A percentile compares a stretch with the other conserved stretches of the same genome.
phyloP scores from a whole-genome alignment of 1,284 basidiomycete species.

The Ustilago hordei region DNA sequence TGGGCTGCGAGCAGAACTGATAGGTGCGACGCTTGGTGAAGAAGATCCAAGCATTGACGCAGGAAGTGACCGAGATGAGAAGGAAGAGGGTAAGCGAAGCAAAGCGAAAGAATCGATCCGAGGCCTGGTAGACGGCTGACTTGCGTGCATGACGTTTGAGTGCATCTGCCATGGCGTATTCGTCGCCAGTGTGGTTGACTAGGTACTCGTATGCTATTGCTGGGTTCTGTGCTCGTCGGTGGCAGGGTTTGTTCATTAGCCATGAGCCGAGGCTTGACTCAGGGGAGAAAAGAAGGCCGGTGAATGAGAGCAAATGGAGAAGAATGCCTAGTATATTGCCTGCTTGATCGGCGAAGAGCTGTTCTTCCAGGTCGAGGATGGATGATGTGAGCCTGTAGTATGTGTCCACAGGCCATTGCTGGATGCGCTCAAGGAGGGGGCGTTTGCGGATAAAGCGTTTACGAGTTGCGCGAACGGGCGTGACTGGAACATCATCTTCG shows the following conservation, averaged over 20 bases:
- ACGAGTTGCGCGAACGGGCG: constrained; percentile 4
- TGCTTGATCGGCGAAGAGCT: constrained; percentile 40
- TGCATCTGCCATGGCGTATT: constrained; percentile 49
- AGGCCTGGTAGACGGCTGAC: constrained; percentile 32
- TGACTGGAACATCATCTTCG: not conserved
- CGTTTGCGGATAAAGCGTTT: constrained; percentile 39
- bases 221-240: constrained; percentile 42
- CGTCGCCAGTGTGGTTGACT: constrained; percentile 44
- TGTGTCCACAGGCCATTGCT: constrained; percentile 41
- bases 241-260: constrained; percentile 44
- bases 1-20: constrained; percentile 45
- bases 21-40: constrained; percentile 50
- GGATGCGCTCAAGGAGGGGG: constrained; percentile 37
- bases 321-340: constrained; percentile 46
- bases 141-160: constrained; percentile 41
- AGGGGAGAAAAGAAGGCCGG: constrained; percentile 46
- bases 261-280: constrained; percentile 43
- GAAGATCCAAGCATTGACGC: constrained; percentile 50
- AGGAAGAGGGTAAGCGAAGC: constrained; percentile 32
- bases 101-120: constrained; percentile 47
- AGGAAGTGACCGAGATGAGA: constrained; percentile 29
- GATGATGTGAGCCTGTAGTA: constrained; percentile 32
- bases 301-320: constrained; percentile 39
- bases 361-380: constrained; percentile 42
- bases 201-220: constrained; percentile 52